Conservation (phyloP, 495 filamentous ascomycete genomes). For the Copromyces sp. region DNA sequence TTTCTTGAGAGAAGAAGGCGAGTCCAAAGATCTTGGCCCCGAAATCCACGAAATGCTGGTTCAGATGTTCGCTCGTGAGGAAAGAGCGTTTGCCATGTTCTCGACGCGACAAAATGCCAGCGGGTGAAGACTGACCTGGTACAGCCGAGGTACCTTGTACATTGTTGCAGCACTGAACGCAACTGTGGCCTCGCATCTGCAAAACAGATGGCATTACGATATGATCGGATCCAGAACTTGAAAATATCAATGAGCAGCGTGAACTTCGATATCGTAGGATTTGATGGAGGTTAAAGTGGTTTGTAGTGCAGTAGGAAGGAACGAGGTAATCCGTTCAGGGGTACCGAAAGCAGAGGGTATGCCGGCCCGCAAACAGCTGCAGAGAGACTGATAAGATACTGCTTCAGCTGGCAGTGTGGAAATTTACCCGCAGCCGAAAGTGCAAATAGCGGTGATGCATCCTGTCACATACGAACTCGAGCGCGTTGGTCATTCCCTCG, state of each 20-base stretch:
- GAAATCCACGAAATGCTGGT: neutral
- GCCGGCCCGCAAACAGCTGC: neutral
- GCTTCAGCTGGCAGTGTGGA: neutral
- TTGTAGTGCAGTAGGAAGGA: neutral
- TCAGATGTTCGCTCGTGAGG: neutral
- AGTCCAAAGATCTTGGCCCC: neutral
- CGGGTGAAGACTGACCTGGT: neutral
- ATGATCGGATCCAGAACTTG: neutral
- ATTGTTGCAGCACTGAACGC: neutral
- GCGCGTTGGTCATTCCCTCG: neutral
- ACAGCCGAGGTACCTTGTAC: neutral
- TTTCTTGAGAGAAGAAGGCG: neutral
- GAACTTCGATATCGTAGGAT: neutral
- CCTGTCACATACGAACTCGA: neutral
- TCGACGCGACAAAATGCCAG: neutral
- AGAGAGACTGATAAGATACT: neutral
- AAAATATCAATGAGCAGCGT: neutral
- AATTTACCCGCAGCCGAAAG: neutral
- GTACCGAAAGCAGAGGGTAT: neutral
- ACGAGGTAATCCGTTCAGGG: neutral
- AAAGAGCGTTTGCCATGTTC: neutral
- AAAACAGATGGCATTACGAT: neutral
- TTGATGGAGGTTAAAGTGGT: neutral
- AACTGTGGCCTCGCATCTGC: neutral
- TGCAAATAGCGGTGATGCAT: conserved; percentile 1